Conservation (phyloP, 441 rosid species). For the Pelargonium australe region DNA sequence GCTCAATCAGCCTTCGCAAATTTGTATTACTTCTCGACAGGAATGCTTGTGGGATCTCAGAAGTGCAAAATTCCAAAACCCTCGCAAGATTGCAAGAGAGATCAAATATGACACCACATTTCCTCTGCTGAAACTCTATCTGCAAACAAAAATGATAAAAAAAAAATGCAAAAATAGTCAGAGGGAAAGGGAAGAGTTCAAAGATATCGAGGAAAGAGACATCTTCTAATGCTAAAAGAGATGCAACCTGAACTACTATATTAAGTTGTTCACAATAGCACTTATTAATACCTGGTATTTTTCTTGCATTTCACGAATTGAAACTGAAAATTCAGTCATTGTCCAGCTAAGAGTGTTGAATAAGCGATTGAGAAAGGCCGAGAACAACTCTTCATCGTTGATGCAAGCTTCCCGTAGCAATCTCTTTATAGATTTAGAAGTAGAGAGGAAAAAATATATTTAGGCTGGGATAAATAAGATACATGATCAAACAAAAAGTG, state of each 20-base stretch:
- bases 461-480: background rate
- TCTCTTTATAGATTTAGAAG: conserved; percentile 24
- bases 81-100: conserved; percentile 90
- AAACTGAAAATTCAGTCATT: conserved; percentile 94
- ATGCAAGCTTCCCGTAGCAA: conserved; percentile 78
- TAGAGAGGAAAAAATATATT: no score
- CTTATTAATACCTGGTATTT: conserved; percentile 57
- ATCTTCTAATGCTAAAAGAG: background rate
- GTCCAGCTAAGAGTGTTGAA: conserved; percentile 98
- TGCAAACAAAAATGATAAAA: conserved; percentile 22
- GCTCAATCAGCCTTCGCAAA: conserved; percentile 83
- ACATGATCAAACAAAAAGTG: conserved; percentile 6
- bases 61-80: conserved; percentile 90
- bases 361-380: conserved; percentile 82
- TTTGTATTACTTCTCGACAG: conserved; percentile 78
- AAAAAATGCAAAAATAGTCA: conserved; percentile 10
- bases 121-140: conserved; percentile 87
- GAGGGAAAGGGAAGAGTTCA: background rate
- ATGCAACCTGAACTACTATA: conserved; percentile 4
- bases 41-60: conserved; percentile 79
- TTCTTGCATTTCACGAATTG: conserved; percentile 94
- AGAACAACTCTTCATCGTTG: conserved; percentile 61
- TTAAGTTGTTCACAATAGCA: background rate
- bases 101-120: conserved; percentile 84
- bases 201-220: no score